Percentiles rank a stretch among this genome's conserved stretches.
Evolutionary conservation across 768 basidiomycete species (phyloP).

Genomic region (Panellus pusillus): DNA sequence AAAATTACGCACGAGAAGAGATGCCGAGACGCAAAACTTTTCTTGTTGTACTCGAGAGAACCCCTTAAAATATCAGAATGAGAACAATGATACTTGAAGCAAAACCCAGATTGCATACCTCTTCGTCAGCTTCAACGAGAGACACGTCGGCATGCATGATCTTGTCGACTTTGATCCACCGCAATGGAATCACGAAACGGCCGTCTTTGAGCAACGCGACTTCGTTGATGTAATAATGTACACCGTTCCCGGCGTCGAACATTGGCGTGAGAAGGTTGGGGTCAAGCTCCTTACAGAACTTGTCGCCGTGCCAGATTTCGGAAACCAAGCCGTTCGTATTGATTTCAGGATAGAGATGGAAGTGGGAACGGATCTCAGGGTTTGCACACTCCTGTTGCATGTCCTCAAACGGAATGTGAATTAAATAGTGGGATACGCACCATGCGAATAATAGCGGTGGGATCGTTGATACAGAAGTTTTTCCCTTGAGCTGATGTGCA

Average conservation of each 20-base stretch:
- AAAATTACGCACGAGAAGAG: slow-evolving; percentile 4
- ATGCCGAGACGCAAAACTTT: neutral
- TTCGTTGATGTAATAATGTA: slow-evolving; percentile 24
- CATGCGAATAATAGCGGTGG: slow-evolving; percentile 8
- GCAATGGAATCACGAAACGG: slow-evolving; percentile 18
- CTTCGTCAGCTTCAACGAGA: neutral
- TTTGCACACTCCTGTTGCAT: slow-evolving; percentile 20
- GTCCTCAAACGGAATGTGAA: neutral
- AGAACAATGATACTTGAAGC: neutral
- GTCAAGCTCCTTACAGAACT: slow-evolving; percentile 8
- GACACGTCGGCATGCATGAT: slow-evolving; percentile 12
- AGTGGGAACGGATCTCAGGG: slow-evolving; percentile 13
- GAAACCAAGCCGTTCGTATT: slow-evolving; percentile 9
- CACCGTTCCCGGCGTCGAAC: slow-evolving; percentile 2
- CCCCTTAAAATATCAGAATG: neutral
- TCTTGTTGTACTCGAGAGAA: neutral
- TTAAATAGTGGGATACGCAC: slow-evolving; percentile 2
- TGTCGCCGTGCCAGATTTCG: slow-evolving; percentile 20
- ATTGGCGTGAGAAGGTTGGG: slow-evolving; percentile 10
- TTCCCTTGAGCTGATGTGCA: slow-evolving; percentile 16
- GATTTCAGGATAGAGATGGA: slow-evolving; percentile 21
- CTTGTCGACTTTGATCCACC: slow-evolving; percentile 17
- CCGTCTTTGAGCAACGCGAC: slow-evolving; percentile 15
- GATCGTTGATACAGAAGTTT: slow-evolving; percentile 24
- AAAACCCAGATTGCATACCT: neutral